Percentiles rank a stretch among this genome's conserved stretches.
These are phyloP conservation scores for Nicotiana attenuata DNA, from an alignment of 257 asterid genomes.

Conservation along the genomic window DNA sequence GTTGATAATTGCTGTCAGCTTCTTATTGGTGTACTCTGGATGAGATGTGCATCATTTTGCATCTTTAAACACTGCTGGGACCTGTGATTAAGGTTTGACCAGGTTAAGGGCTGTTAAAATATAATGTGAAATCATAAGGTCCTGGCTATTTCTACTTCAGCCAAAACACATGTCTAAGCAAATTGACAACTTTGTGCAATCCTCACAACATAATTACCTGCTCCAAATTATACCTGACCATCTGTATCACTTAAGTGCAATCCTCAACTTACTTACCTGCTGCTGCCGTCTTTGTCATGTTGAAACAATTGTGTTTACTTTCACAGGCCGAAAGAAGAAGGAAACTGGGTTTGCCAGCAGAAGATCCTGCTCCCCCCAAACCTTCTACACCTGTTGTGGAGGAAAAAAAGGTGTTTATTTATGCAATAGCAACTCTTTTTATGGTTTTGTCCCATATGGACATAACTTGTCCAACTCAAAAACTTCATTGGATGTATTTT, in stretches of 20 bases:
- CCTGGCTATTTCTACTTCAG: background rate
- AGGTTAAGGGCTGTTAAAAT: background rate
- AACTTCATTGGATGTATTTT: conserved; percentile 12
- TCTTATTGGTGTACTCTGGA: background rate
- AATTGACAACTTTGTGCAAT: background rate
- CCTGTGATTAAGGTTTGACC: background rate
- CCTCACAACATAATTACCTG: background rate
- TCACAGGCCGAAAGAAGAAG: conserved; percentile 97
- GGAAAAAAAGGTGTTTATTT: conserved; percentile 66
- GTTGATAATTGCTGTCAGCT: background rate
- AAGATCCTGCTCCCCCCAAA: conserved; percentile 56
- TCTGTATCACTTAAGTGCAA: background rate
- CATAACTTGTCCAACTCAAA: conserved; percentile 10
- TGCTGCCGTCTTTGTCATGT: background rate
- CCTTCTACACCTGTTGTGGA: conserved; percentile 80
- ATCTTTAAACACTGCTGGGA: background rate
- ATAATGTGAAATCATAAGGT: background rate
- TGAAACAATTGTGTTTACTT: conserved; percentile 13
- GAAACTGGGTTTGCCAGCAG: conserved; percentile 87
- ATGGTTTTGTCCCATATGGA: conserved; percentile 9
- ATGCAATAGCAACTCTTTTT: background rate
- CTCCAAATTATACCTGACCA: background rate
- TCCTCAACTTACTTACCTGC: background rate
- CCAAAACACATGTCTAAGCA: background rate
- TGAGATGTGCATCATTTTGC: background rate